A percentile compares a stretch with the other conserved stretches of the same genome.
These are phyloP conservation scores for Aspergillus novoparasiticus DNA, from an alignment of 2,329 filamentous ascomycete genomes.

Conservation along the genomic window DNA sequence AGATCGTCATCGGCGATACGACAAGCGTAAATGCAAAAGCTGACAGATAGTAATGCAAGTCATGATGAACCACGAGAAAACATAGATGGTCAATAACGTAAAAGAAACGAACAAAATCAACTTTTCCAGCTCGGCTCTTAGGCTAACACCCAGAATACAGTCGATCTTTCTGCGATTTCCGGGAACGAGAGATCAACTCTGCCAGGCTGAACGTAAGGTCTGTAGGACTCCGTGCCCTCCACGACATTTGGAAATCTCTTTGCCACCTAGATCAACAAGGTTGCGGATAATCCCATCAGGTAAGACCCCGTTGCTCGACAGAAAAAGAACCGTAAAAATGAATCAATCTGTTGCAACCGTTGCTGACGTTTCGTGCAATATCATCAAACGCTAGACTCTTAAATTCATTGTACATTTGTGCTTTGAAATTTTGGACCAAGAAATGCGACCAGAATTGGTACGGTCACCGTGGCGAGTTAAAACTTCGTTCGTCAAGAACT, in stretches of 20 bases:
- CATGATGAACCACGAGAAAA: conserved; percentile 21
- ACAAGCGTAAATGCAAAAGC: conserved; percentile 25
- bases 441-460: conserved; percentile 78
- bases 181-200: conserved; percentile 47
- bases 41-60: conserved; percentile 26
- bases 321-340: conserved; percentile 61
- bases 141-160: conserved; percentile 53
- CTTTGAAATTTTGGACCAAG: conserved; percentile 72
- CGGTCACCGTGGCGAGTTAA: conserved; percentile 36
- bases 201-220: conserved; percentile 57
- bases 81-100: conserved; percentile 17
- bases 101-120: conserved; percentile 31
- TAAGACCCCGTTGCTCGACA: conserved; percentile 55
- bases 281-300: conserved; percentile 57
- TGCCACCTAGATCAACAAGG: conserved; percentile 57
- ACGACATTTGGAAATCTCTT: conserved; percentile 10
- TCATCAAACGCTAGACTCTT: conserved; percentile 68
- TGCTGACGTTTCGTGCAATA: conserved; percentile 52
- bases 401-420: conserved; percentile 72
- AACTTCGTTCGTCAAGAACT: conserved; percentile 50
- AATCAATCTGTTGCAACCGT: conserved; percentile 64
- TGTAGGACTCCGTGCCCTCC: conserved; percentile 21
- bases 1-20: conserved; percentile 26
- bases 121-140: conserved; percentile 56
- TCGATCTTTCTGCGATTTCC: conserved; percentile 59